Evolutionary conservation across 2,329 filamentous ascomycete species (phyloP), one percentile per base, ranked within the genome.

Genomic region (Apiospora pterosperma): DNA sequence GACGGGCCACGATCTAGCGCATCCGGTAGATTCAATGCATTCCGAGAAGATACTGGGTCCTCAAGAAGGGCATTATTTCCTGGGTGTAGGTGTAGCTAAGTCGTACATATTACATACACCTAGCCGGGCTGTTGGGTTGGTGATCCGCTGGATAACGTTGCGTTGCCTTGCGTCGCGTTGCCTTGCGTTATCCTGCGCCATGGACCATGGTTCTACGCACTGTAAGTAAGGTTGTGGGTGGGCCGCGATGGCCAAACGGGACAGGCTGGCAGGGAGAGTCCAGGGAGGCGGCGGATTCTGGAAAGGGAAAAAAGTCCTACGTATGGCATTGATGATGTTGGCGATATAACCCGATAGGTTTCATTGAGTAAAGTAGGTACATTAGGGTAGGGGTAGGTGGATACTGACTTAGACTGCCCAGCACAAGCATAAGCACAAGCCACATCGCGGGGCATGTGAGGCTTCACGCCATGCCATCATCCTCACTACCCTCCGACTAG

Each of bases 371-470:
- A n/a, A n/a, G n/a, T n/a, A n/a, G n/a, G n/a, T n/a, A n/a, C n/a
- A n/a, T n/a, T n/a, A n/a, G n/a, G n/a, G n/a, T n/a, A n/a, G n/a
- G n/a, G n/a, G n/a, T n/a, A 12, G 16, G 44, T 52, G 48, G 48
- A 34, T n/a, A n/a, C 48, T n/a, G 25, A 3, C 19, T 12, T 48
- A 4, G 5, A 2, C 16, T 16, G 5, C 44, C n/a, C n/a, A n/a
- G n/a, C n/a, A n/a, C n/a, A n/a, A n/a, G n/a, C n/a, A n/a, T n/a
- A 16, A n/a, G 48, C 48, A 55, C 16, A 55, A 34, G 48, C 48
- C 48, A 55, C 48, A 55, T 34, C 48, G 48, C 48, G 48, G 48
- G 48, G 48, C 48, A 55, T 55, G 28, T 55, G 48, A 55, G 48
- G 48, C 48, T 55, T 31, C 19, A 34, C 48, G 12, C 48, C n/a